Evolutionary conservation across 805 yeast species (phyloP), one percentile per base, ranked within the genome.

Genomic region (Metschnikowia gruessii): DNA sequence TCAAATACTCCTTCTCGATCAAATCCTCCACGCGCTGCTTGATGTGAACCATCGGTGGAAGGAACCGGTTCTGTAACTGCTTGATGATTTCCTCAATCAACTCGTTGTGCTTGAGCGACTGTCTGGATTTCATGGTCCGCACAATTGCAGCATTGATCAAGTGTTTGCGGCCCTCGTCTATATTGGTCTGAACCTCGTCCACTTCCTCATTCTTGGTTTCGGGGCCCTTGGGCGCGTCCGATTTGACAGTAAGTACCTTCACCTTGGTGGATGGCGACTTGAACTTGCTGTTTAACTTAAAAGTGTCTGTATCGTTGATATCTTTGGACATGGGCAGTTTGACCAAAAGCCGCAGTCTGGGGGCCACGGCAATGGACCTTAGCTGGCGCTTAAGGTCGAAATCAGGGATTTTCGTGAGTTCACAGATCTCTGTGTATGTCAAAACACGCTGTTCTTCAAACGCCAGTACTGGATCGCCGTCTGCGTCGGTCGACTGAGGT

Each of bases 81-180:
- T 76, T 75, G 18, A 83, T 73, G 4, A 82, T 79, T 55, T 83
- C 90, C 29, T 74, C 77, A n/a, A 87, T 69, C 43, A 90, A 70
- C 33, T 83, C 83, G 54, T 80, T 81, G 60, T 86, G 92, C 21
- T 63, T 70, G 45, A 84, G 55, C 0, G 73, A 65, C 54, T 81
- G 83, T 29, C 90, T 70, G 1, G 87, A 76, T 66, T 90, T 90
- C 92, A 90, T 83, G n/a, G 84, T 80, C 42, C 97, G 74, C 4
- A 90, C 95, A 46, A 90, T 77, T 0, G 95, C 94, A 1, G 97
- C 96, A 60, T 87, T 94, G 2, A 85, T 70, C 57, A 83, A 87
- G 45, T 75, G 74, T 48, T 80, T 74, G 47, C 96, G 73, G 4
- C 88, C 81, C 54, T 79, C 83, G 33, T 76, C 75, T 26, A 88